A percentile compares a stretch with the other conserved stretches of the same genome.
These are phyloP conservation scores for Verticillium tricorpus DNA, from an alignment of 2,329 filamentous ascomycete genomes.

Conservation along the genomic window DNA sequence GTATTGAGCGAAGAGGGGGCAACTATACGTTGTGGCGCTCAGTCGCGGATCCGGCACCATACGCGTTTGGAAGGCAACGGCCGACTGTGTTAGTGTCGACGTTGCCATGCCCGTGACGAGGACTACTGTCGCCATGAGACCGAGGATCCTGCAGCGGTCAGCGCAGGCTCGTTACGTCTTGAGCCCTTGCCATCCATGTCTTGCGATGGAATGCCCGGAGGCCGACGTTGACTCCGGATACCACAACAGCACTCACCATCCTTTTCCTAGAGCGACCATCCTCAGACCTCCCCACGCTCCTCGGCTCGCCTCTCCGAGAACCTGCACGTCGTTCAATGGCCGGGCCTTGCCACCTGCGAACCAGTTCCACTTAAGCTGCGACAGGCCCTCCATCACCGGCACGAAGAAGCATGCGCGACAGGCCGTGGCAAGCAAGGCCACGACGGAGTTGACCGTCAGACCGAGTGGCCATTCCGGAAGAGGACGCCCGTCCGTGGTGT, in stretches of 20 bases:
- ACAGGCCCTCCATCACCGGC: conserved; percentile 17
- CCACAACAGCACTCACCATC: too few relatives aligned
- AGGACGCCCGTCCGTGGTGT: conserved; percentile 11
- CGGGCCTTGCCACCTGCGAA: neutral
- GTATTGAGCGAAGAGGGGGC: too few relatives aligned
- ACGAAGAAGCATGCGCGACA: conserved; percentile 16
- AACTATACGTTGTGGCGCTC: too few relatives aligned
- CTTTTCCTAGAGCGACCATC: neutral
- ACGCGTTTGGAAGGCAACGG: too few relatives aligned
- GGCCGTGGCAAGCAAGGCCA: conserved; percentile 19
- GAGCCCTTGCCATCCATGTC: too few relatives aligned
- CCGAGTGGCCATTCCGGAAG: conserved; percentile 16
- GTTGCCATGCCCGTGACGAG: neutral
- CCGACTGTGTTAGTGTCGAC: neutral
- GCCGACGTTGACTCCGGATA: too few relatives aligned
- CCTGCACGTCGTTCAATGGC: conserved; percentile 7
- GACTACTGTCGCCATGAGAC: neutral
- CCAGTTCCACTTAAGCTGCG: conserved; percentile 13
- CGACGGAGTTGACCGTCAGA: conserved; percentile 20
- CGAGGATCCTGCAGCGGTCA: too few relatives aligned
- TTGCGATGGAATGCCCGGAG: too few relatives aligned
- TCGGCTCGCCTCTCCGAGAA: conserved; percentile 9
- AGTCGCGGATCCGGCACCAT: too few relatives aligned
- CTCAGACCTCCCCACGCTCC: conserved; percentile 8
- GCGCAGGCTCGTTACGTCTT: too few relatives aligned